Conservation (phyloP, 1,284 basidiomycete species). For the Bondarzewia mesenterica region DNA sequence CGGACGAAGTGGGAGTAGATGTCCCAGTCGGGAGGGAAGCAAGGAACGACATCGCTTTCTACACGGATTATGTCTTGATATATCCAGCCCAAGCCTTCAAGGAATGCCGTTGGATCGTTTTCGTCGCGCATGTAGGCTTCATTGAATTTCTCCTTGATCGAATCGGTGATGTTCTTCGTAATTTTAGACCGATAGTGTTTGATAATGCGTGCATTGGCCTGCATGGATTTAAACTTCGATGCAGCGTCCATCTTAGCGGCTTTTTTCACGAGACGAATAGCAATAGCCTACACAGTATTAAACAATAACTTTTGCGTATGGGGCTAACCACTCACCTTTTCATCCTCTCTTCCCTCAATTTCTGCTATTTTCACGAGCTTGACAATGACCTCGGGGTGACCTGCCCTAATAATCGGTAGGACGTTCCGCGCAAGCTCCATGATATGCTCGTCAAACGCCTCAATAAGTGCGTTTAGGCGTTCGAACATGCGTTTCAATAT, state of each 20-base stretch:
- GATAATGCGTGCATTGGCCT: slow-evolving; percentile 88
- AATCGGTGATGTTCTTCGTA: slow-evolving; percentile 71
- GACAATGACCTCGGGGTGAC: slow-evolving; percentile 80
- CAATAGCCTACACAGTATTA: slow-evolving; percentile 74
- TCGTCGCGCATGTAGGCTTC: slow-evolving; percentile 58
- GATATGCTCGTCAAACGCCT: slow-evolving; percentile 85
- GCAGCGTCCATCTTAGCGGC: slow-evolving; percentile 84
- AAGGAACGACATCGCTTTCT: slow-evolving; percentile 79
- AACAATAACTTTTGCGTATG: no score
- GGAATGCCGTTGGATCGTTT: slow-evolving; percentile 63
- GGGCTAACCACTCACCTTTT: slow-evolving; percentile 84
- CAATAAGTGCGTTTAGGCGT: slow-evolving; percentile 76
- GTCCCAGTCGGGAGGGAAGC: slow-evolving; percentile 91
- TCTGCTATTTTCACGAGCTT: slow-evolving; percentile 92
- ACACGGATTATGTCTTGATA: slow-evolving; percentile 93
- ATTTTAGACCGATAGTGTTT: slow-evolving; percentile 96
- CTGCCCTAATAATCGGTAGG: slow-evolving; percentile 75
- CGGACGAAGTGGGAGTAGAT: slow-evolving; percentile 81
- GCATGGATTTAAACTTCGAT: slow-evolving; percentile 85
- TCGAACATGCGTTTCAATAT: slow-evolving; percentile 81
- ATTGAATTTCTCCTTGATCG: slow-evolving; percentile 72
- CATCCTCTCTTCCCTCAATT: slow-evolving; percentile 88
- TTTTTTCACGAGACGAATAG: slow-evolving; percentile 90
- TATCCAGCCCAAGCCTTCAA: slow-evolving; percentile 82
- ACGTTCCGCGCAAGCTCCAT: slow-evolving; percentile 73